phyloP scores from a whole-genome alignment of 2,329 filamentous ascomycete genomes.

The Amauroascus verrucosus region DNA sequence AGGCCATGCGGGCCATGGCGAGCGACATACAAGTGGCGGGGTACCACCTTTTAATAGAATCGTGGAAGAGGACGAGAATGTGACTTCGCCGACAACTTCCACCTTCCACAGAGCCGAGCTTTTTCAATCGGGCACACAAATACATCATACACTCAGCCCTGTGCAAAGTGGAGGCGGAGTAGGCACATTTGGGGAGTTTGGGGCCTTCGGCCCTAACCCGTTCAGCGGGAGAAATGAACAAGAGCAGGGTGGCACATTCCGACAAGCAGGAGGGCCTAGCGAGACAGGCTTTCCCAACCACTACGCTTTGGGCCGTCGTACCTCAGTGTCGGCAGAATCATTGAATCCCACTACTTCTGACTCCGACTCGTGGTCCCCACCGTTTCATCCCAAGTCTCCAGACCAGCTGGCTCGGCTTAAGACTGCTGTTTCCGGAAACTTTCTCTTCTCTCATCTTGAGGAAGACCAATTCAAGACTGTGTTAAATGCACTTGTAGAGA shows the following conservation, averaged over 20 bases:
- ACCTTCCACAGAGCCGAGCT: constrained; percentile 42
- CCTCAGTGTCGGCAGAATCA: constrained; percentile 93
- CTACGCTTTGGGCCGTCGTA: constrained; percentile 87
- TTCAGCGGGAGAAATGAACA: constrained; percentile 18
- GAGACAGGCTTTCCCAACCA: constrained; percentile 60
- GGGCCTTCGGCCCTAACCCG: constrained; percentile 28
- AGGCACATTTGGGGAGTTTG: constrained; percentile 12
- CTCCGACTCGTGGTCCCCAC: constrained; percentile 83
- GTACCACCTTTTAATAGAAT: constrained; percentile 49
- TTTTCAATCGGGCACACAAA: constrained; percentile 13
- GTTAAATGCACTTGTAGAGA: constrained; percentile 82
- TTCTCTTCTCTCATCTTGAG: constrained; percentile 87
- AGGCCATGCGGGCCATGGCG: constrained; percentile 10
- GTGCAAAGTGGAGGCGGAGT: constrained; percentile 15
- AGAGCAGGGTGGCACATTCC: background rate
- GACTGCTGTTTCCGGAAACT: constrained; percentile 75
- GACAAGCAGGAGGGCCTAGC: background rate
- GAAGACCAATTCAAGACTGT: constrained; percentile 85
- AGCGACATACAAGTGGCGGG: background rate
- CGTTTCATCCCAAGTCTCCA: constrained; percentile 67
- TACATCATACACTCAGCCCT: background rate
- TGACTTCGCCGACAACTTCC: constrained; percentile 62
- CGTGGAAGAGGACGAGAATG: constrained; percentile 68
- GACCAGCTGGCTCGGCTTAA: constrained; percentile 74
- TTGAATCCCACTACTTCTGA: constrained; percentile 76